Evolutionary conservation across 2,329 filamentous ascomycete genomes (phyloP).

Genomic region (Plectosphaerella sp.): DNA sequence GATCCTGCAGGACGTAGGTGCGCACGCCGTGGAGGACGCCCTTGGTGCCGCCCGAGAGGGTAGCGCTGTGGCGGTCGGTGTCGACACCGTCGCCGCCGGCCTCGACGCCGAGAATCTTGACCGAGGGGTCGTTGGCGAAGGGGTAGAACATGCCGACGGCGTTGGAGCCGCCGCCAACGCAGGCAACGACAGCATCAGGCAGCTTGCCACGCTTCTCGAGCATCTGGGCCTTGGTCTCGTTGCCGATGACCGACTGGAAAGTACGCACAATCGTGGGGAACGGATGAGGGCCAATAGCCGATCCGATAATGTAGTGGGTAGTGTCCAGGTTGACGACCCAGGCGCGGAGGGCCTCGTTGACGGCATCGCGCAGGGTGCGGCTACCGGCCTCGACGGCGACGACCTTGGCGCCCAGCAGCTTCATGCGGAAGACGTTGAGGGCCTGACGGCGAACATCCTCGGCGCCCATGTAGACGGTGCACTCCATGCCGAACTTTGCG

Average conservation of each 20-base stretch:
- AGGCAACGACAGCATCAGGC: conserved; percentile 93
- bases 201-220: conserved; percentile 77
- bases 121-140: conserved; percentile 77
- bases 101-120: conserved; percentile 90
- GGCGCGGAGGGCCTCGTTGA: conserved; percentile 90
- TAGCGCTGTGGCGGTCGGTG: conserved; percentile 81
- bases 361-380: conserved; percentile 76
- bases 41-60: conserved; percentile 78
- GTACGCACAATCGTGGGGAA: conserved; percentile 97
- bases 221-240: conserved; percentile 93
- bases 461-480: conserved; percentile 96
- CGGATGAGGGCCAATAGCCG: conserved; percentile 93
- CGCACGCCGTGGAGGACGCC: conserved; percentile 94
- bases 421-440: conserved; percentile 97
- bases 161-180: conserved; percentile 92
- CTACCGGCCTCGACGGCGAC: conserved; percentile 90
- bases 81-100: conserved; percentile 91
- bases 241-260: conserved; percentile 94
- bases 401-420: conserved; percentile 87
- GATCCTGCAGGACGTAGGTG: conserved; percentile 91
- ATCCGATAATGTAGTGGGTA: conserved; percentile 97
- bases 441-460: conserved; percentile 96
- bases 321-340: conserved; percentile 93
- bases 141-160: conserved; percentile 98
- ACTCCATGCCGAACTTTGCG: conserved; percentile 97